Conservation (phyloP, 1,284 basidiomycete species). For the Sparassis latifolia region DNA sequence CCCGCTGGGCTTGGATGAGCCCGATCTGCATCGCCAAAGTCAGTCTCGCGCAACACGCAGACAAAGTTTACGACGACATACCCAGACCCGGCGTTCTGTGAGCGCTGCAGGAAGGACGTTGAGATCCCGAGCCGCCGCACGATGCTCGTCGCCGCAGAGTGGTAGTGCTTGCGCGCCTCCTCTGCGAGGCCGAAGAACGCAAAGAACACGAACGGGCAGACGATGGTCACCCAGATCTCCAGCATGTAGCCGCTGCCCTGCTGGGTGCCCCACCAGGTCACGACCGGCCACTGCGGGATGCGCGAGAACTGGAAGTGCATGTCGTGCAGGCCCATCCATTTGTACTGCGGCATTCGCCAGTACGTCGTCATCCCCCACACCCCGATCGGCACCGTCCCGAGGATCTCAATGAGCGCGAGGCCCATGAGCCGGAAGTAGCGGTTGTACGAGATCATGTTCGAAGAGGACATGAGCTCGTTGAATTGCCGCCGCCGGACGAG, state of each 20-base stretch:
- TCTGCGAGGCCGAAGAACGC: constrained; percentile 63
- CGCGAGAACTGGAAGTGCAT: constrained; percentile 29
- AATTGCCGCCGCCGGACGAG: constrained; percentile 26
- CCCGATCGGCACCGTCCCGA: constrained; percentile 33
- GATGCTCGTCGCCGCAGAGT: constrained; percentile 36
- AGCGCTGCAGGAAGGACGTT: constrained; percentile 3
- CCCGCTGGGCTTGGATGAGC: constrained; percentile 18
- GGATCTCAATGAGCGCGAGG: constrained; percentile 38
- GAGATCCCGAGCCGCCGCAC: constrained; percentile 30
- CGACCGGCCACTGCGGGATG: constrained; percentile 23
- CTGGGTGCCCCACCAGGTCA: constrained; percentile 23
- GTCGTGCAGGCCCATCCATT: constrained; percentile 31
- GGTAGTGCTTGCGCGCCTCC: constrained; percentile 57
- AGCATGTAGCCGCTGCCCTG: constrained; percentile 9
- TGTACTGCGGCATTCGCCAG: constrained; percentile 17
- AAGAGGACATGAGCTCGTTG: constrained; percentile 25
- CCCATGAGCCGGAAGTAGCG: constrained; percentile 52
- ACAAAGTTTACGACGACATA: not conserved
- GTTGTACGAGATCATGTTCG: constrained; percentile 32
- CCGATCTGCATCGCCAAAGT: constrained; percentile 3
- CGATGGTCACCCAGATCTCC: constrained; percentile 19
- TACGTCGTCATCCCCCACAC: constrained; percentile 27
- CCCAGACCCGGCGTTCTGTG: not conserved
- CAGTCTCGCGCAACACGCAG: not conserved
- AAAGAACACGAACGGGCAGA: constrained; percentile 44